A percentile compares a stretch with the other conserved stretches of the same genome.
Evolutionary conservation across 73 alveolate species (phyloP).

Genomic region (Stentor coeruleus): DNA sequence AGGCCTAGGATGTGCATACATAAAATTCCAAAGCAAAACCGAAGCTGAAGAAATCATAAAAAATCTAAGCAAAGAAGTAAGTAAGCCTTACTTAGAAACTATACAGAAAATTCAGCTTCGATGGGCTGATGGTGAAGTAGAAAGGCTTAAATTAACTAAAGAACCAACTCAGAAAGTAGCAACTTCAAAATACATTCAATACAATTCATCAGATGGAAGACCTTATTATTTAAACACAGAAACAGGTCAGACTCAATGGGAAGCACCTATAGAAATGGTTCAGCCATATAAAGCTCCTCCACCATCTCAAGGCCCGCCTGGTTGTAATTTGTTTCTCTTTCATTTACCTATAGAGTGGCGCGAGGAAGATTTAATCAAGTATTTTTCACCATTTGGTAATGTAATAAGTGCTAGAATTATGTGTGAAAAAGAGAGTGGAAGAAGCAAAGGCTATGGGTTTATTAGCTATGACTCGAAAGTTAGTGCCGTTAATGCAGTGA

Average conservation of each 20-base stretch:
- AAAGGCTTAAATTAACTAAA: slow-evolving; percentile 2
- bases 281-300: too few species aligned
- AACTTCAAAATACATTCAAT: slow-evolving; percentile 20
- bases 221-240: slow-evolving; percentile 25
- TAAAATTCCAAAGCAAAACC: not conserved
- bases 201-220: slow-evolving; percentile 20
- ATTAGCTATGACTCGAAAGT: slow-evolving; percentile 31
- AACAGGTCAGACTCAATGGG: slow-evolving; percentile 34
- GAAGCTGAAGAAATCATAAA: not conserved
- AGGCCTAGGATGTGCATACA: slow-evolving; percentile 23
- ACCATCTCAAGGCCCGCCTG: slow-evolving; percentile 33
- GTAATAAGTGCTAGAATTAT: slow-evolving; percentile 37
- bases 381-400: slow-evolving; percentile 28
- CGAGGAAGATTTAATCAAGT: slow-evolving; percentile 26
- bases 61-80: too few species aligned
- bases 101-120: not conserved
- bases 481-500: slow-evolving; percentile 36
- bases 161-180: slow-evolving; percentile 3
- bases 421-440: slow-evolving; percentile 38
- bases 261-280: slow-evolving; percentile 1
- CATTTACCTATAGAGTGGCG: slow-evolving; percentile 49
- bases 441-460: slow-evolving; percentile 43
- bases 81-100: not conserved
- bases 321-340: slow-evolving; percentile 40
- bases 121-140: slow-evolving; percentile 3